Evolutionary conservation across 23 red algal species (phyloP).

Genomic region (Gracilaria caudata): DNA sequence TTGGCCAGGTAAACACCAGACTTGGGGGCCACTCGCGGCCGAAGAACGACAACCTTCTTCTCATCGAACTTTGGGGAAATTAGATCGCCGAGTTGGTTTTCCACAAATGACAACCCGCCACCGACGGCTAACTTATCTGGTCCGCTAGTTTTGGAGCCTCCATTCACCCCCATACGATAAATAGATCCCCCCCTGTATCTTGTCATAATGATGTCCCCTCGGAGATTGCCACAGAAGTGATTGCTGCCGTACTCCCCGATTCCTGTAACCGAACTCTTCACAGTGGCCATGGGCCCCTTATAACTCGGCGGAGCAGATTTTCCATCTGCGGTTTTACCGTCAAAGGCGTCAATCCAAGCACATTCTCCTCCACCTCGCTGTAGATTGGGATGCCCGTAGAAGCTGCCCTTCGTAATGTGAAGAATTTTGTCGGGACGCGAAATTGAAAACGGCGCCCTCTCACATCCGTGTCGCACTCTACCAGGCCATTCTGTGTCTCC

Average conservation of each 20-base stretch:
- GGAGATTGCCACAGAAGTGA: constrained; percentile 48
- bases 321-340: constrained; percentile 16
- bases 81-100: constrained; percentile 57
- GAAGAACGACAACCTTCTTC: constrained; percentile 50
- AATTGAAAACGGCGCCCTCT: neutral
- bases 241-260: constrained; percentile 61
- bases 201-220: constrained; percentile 66
- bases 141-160: constrained; percentile 31
- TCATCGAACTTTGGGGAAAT: constrained; percentile 59
- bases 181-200: constrained; percentile 40
- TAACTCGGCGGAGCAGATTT: constrained; percentile 28
- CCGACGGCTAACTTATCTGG: constrained; percentile 32
- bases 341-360: constrained; percentile 55
- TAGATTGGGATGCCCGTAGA: constrained; percentile 69
- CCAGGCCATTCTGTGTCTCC: constrained; percentile 22
- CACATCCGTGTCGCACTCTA: constrained; percentile 11
- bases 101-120: constrained; percentile 59
- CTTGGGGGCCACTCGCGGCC: constrained; percentile 21
- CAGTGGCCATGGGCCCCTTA: constrained; percentile 17
- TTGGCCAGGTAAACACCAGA: constrained; percentile 24
- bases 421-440: constrained; percentile 54
- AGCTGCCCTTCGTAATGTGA: constrained; percentile 55
- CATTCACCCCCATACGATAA: constrained; percentile 46
- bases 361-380: constrained; percentile 41
- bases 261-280: constrained; percentile 56